A percentile compares a stretch with the other conserved stretches of the same genome.
Evolutionary conservation across 768 basidiomycete species (phyloP).

Genomic region (Tulasnella calospora): DNA sequence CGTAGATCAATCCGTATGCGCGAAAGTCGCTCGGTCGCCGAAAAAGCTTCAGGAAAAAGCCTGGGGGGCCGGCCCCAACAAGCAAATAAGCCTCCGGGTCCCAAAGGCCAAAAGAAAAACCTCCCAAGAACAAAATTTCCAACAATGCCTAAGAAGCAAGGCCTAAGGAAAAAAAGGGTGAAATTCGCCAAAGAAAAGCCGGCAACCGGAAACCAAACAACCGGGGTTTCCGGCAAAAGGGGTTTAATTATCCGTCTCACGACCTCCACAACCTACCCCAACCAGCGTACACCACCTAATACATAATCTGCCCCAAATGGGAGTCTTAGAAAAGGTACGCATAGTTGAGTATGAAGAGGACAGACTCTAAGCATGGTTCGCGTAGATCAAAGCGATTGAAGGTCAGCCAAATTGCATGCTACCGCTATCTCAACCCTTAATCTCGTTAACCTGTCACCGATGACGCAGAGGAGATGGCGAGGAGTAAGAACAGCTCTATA

Average conservation of each 20-base stretch:
- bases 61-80: neutral
- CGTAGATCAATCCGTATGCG: neutral
- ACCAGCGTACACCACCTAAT: neutral
- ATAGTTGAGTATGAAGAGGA: neutral
- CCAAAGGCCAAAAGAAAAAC: neutral
- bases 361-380: neutral
- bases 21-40: neutral
- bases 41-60: neutral
- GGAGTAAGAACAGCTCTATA: conserved; percentile 56
- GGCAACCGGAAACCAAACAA: too few species aligned
- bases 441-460: conserved; percentile 4
- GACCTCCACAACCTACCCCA: neutral
- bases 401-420: conserved; percentile 37
- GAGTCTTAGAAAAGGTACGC: conserved; percentile 81
- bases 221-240: neutral
- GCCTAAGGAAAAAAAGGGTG: neutral
- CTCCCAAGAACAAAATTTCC: neutral
- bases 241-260: neutral
- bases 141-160: neutral
- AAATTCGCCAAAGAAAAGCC: too few species aligned
- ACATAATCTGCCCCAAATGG: conserved; percentile 53
- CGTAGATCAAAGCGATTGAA: conserved; percentile 91
- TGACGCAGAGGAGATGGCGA: conserved; percentile 85
- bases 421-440: neutral
- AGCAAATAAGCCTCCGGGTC: neutral